A percentile compares a stretch with the other conserved stretches of the same genome.
Conservation (phyloP, 306 rosid genomes). For the Boehmeria nivea region DNA sequence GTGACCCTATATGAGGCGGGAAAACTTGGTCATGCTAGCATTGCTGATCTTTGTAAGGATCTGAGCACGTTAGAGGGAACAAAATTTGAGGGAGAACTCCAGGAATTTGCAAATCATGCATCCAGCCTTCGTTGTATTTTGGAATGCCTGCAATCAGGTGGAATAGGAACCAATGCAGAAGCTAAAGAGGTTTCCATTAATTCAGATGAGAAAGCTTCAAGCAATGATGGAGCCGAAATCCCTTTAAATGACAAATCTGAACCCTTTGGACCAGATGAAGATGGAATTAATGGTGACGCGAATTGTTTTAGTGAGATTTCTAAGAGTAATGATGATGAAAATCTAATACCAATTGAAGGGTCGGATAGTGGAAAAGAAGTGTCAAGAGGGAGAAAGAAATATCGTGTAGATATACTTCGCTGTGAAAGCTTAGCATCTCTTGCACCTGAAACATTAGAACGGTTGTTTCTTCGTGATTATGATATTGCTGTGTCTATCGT, state of each 20-base stretch:
- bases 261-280: conserved; percentile 22
- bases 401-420: conserved; percentile 82
- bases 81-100: conserved; percentile 90
- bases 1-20: conserved; percentile 97
- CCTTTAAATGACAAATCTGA: conserved; percentile 39
- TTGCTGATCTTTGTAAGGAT: conserved; percentile 91
- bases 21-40: conserved; percentile 85
- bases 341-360: conserved; percentile 36
- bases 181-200: conserved; percentile 39
- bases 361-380: conserved; percentile 52
- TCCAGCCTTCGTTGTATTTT: conserved; percentile 87
- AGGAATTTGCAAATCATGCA: conserved; percentile 95
- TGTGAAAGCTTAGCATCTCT: conserved; percentile 98
- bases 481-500: conserved; percentile 82
- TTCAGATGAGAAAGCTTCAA: conserved; percentile 35
- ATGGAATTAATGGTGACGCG: conserved; percentile 21
- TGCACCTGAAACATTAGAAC: conserved; percentile 71
- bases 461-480: conserved; percentile 87
- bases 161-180: conserved; percentile 41
- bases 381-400: conserved; percentile 53
- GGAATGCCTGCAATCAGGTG: conserved; percentile 86
- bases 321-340: conserved; percentile 38
- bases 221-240: conserved; percentile 35
- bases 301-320: conserved; percentile 29
- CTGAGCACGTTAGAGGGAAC: conserved; percentile 78